phyloP scores from a whole-genome alignment of 2,329 filamentous ascomycete species.

The Cladosporium sp. region DNA sequence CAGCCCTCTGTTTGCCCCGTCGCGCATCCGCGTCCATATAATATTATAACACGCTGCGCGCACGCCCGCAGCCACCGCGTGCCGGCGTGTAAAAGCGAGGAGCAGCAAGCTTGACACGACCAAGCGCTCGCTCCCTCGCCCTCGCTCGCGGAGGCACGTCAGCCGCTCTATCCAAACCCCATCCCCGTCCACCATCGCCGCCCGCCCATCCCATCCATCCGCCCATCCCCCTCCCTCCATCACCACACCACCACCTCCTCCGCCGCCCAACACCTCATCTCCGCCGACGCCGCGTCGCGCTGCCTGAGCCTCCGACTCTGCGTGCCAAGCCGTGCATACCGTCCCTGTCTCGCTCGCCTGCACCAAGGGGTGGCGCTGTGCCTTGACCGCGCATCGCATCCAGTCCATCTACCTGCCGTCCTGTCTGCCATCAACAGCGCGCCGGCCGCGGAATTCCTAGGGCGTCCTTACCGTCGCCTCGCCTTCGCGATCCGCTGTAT shows the following conservation, averaged over 20 bases:
- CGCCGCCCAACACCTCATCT: constrained; percentile 6
- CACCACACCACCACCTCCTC: constrained; percentile 8
- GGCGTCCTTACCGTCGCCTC: not conserved
- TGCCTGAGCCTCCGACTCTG: constrained; percentile 2
- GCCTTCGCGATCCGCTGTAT: not conserved
- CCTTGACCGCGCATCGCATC: not conserved
- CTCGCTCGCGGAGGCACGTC: too few relatives aligned
- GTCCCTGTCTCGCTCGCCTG: not conserved
- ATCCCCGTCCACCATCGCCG: not conserved
- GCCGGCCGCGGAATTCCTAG: not conserved
- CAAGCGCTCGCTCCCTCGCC: too few relatives aligned
- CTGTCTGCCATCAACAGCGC: not conserved
- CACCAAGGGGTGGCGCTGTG: constrained; percentile 1
- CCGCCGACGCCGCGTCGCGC: constrained; percentile 2
- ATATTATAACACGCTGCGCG: too few relatives aligned
- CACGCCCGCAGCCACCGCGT: too few relatives aligned
- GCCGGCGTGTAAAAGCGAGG: too few relatives aligned
- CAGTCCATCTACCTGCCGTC: not conserved
- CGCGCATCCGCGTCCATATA: too few relatives aligned
- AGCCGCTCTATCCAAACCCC: not conserved
- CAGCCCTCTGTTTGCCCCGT: too few relatives aligned
- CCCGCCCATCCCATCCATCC: not conserved
- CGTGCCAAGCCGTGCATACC: constrained; percentile 5
- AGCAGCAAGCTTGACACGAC: too few relatives aligned
- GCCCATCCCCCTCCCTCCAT: not conserved